Base-by-base conservation (phyloP, 768 basidiomycete species). In the Dentipellis fragilis region DNA sequence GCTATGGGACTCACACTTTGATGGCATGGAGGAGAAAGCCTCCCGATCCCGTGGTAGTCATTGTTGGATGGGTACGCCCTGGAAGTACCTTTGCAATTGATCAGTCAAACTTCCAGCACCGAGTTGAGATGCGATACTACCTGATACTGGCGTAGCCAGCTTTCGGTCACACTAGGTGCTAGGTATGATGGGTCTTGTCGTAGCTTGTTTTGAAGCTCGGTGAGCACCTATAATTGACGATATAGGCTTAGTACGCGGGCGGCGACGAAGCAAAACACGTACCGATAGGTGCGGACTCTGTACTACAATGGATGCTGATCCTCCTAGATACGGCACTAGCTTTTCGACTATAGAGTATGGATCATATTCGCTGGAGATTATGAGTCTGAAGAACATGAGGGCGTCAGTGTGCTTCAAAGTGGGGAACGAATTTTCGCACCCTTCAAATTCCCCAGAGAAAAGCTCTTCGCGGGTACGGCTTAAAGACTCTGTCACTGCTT, bases 1-100 rank as follows among this genome's bases (percentile, higher is more conserved):
- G 38, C 7, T 49, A 37, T 6, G 49, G 17, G n/a, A 56, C 76
- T 46, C 73, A 93, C 87, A 97, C 82, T 79, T 90, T 91, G n/a
- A 83, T 85, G 16, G 84, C 79, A 65, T 89, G 84, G 34, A 97
- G 75, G 46, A 98, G 70, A 70, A 83, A 96, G 0, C 96, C 95
- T 12, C 93, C 94, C 1, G 87, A 84, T 10, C 90, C 91, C 19
- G 89, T 86, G 57, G 84, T 89, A 55, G 77, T 85, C 96, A 99
- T 98, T 60, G 80, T 83, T 3, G 96, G 96, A 72, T 99, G 96
- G 40, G 91, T 95, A 37, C 96, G 79, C 21, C 96, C 95, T 21
- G 96, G 96, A n/a, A 99, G 75, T 14, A 93, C 85, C 73, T 80
- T 55, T 8, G 40, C 10, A 38, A 49, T 19, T 54, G 9, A n/a